phyloP scores from a whole-genome alignment of 768 basidiomycete genomes.

The Royoungia palumana region DNA sequence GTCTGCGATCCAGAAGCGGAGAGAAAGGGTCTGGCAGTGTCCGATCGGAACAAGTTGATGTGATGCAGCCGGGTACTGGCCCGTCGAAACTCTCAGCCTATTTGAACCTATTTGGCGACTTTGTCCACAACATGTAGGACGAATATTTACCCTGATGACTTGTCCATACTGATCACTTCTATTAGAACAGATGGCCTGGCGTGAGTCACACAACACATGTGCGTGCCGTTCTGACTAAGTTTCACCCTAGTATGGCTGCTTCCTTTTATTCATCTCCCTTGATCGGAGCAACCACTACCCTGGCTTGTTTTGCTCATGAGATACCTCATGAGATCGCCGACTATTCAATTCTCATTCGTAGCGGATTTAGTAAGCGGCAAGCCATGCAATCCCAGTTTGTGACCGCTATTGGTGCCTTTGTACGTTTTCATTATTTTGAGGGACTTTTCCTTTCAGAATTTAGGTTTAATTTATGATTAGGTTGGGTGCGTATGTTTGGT shows the following conservation, averaged over 20 bases:
- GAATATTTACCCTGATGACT: constrained; percentile 12
- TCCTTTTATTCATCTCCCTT: constrained; percentile 96
- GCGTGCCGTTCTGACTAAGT: constrained; percentile 1
- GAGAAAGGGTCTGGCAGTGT: constrained; percentile 13
- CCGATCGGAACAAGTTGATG: constrained; percentile 26
- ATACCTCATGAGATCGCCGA: constrained; percentile 98
- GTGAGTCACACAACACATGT: constrained; percentile 43
- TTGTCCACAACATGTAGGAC: constrained; percentile 85
- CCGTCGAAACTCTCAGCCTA: constrained; percentile 88
- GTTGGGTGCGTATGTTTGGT: constrained; percentile 30
- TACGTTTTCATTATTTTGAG: constrained; percentile 33
- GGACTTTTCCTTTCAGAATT: constrained; percentile 8
- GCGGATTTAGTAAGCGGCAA: constrained; percentile 86
- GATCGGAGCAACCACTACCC: constrained; percentile 91
- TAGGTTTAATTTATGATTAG: constrained; percentile 28
- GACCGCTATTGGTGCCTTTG: constrained; percentile 90
- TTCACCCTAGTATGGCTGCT: constrained; percentile 71
- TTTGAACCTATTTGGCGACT: constrained; percentile 89
- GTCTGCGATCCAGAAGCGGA: constrained; percentile 48
- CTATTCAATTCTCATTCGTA: constrained; percentile 88
- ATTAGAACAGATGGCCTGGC: constrained; percentile 87
- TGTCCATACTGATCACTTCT: constrained; percentile 13
- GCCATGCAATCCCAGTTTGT: constrained; percentile 93
- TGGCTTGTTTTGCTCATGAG: constrained; percentile 93
- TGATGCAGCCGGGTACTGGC: constrained; percentile 35